Evolutionary conservation across 169 alveolate species (phyloP).

Genomic region (Plasmodium cynomolgi): DNA sequence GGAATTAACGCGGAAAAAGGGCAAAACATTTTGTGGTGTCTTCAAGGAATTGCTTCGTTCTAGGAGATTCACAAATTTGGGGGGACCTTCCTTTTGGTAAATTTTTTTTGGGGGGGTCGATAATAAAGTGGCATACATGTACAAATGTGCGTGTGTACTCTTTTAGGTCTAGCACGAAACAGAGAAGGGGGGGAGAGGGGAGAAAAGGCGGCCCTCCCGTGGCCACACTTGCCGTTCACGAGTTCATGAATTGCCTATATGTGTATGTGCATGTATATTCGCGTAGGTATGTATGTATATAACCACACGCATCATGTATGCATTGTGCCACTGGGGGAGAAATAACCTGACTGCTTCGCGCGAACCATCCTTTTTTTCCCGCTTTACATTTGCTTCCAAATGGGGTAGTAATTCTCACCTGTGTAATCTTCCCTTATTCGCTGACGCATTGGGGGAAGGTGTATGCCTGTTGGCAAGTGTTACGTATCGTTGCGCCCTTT

Average conservation of each 20-base stretch:
- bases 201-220: neutral
- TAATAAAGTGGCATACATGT: neutral
- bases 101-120: neutral
- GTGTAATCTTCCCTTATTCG: neutral
- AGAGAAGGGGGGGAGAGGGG: neutral
- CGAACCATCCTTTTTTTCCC: neutral
- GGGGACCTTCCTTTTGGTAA: neutral
- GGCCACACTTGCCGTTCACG: neutral
- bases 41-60: neutral
- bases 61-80: neutral
- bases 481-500: neutral
- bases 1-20: neutral
- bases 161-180: neutral
- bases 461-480: neutral
- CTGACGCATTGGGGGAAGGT: neutral
- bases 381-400: neutral
- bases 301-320: neutral
- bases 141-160: neutral
- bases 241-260: neutral
- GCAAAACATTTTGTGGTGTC: neutral
- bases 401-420: neutral
- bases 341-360: neutral
- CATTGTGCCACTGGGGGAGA: neutral
- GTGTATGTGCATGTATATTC: neutral
- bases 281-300: neutral